Percentiles rank a stretch among this genome's conserved stretches.
These are phyloP conservation scores for Backusella tuberculispora DNA, from an alignment of 192 early-diverging fungal genomes.

Conservation along the genomic window DNA sequence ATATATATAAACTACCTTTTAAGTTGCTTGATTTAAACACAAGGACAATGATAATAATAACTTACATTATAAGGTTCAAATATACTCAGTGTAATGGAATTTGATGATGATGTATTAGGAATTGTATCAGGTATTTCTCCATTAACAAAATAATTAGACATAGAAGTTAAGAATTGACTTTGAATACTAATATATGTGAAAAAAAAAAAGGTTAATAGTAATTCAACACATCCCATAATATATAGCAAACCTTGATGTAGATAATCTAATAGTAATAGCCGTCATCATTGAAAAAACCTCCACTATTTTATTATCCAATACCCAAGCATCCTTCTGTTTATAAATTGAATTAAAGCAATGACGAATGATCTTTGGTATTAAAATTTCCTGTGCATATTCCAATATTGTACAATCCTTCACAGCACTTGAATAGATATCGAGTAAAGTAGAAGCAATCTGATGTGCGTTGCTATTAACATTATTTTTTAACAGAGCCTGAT, in stretches of 20 bases:
- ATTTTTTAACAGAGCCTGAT: background rate
- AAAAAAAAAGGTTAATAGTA: background rate
- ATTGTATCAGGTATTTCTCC: slow-evolving; percentile 15
- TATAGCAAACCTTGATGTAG: slow-evolving; percentile 14
- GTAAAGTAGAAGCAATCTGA: background rate
- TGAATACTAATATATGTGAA: background rate
- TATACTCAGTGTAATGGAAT: background rate
- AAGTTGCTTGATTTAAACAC: background rate
- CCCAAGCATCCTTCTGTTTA: slow-evolving; percentile 3
- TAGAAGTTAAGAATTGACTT: background rate
- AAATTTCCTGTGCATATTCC: background rate
- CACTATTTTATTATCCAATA: slow-evolving; percentile 10
- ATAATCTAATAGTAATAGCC: slow-evolving; percentile 20
- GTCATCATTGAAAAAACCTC: slow-evolving; percentile 21
- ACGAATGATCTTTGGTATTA: slow-evolving; percentile 13
- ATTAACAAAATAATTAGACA: background rate
- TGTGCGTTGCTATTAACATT: background rate
- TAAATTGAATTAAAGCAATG: slow-evolving; percentile 7
- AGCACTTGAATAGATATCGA: slow-evolving; percentile 7
- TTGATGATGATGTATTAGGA: background rate
- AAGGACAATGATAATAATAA: background rate
- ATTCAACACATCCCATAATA: background rate
- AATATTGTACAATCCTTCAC: slow-evolving; percentile 11
- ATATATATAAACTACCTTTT: background rate
- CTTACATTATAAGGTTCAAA: slow-evolving; percentile 11